Percentiles rank a stretch among this genome's conserved stretches.
These are phyloP conservation scores for Acanthamoeba healyi DNA, from an alignment of 208 protist genomes.

Conservation along the genomic window DNA sequence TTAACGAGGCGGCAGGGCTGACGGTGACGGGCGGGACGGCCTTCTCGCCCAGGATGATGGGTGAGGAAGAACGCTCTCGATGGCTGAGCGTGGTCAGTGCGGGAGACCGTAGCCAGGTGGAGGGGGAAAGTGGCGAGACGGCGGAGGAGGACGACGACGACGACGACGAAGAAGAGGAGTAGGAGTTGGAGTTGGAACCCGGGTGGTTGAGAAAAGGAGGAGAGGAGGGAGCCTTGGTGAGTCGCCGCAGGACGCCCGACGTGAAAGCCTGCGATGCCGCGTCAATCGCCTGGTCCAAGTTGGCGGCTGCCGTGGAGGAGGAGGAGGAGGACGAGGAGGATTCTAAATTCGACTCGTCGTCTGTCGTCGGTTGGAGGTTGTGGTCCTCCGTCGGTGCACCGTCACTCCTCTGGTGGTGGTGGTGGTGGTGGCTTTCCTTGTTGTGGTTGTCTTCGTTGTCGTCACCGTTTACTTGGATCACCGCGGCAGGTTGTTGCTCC, in stretches of 20 bases:
- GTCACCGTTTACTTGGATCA: too few species aligned
- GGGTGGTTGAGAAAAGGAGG: not conserved
- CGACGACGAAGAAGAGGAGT: not conserved
- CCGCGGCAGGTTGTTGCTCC: too few species aligned
- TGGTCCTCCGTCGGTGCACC: too few species aligned
- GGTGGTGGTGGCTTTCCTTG: too few species aligned
- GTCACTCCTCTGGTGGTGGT: too few species aligned
- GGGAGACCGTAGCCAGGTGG: not conserved
- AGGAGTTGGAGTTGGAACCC: not conserved
- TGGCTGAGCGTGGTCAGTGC: not conserved
- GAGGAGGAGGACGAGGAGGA: too few species aligned
- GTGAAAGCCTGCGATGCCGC: constrained; percentile 21
- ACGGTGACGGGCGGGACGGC: too few species aligned
- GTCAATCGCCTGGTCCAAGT: constrained; percentile 11
- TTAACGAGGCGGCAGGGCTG: not conserved
- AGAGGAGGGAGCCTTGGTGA: not conserved
- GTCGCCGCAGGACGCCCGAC: constrained; percentile 22
- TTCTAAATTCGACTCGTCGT: too few species aligned
- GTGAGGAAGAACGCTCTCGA: not conserved
- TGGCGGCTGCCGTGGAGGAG: not conserved
- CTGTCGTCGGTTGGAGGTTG: too few species aligned
- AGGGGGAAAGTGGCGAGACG: not conserved
- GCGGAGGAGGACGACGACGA: not conserved
- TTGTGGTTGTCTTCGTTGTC: too few species aligned
- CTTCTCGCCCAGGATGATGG: constrained; percentile 50